A percentile compares a stretch with the other conserved stretches of the same genome.
Conservation (phyloP, 257 asterid species). For the Pogostemon cablin region DNA sequence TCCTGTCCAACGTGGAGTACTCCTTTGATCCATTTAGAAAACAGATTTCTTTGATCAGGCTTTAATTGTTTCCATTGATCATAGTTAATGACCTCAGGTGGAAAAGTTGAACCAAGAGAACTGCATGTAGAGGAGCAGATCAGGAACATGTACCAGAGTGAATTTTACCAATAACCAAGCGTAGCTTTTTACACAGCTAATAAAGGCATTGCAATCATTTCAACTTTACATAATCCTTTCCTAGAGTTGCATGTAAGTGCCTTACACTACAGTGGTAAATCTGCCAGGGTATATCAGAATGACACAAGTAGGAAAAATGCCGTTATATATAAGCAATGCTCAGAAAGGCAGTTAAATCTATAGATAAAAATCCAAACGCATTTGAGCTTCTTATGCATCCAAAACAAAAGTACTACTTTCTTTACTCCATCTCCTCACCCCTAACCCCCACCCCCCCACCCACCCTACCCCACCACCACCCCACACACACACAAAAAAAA, state of each 20-base stretch:
- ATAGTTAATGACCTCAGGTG: conserved; percentile 74
- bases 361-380: not conserved
- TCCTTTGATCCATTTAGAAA: conserved; percentile 85
- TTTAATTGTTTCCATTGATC: conserved; percentile 75
- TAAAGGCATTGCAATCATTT: conserved; percentile 17
- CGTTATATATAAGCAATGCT: not conserved
- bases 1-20: conserved; percentile 73
- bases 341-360: not conserved
- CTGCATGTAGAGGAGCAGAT: conserved; percentile 53
- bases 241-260: not conserved
- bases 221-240: not conserved
- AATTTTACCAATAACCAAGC: not conserved
- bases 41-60: conserved; percentile 52
- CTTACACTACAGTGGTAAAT: conserved; percentile 2
- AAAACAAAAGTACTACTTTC: not conserved
- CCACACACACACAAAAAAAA: no score
- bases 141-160: conserved; percentile 21
- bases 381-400: conserved; percentile 4
- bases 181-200: conserved; percentile 18
- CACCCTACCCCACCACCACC: no score
- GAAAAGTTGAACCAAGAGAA: conserved; percentile 56
- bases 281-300: conserved; percentile 6
- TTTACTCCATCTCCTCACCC: no score
- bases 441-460: no score
- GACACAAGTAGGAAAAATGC: conserved; percentile 5